Percentiles rank a stretch among this genome's conserved stretches.
Evolutionary conservation across 2,329 filamentous ascomycete genomes (phyloP).

Genomic region (Penicillium sp.): DNA sequence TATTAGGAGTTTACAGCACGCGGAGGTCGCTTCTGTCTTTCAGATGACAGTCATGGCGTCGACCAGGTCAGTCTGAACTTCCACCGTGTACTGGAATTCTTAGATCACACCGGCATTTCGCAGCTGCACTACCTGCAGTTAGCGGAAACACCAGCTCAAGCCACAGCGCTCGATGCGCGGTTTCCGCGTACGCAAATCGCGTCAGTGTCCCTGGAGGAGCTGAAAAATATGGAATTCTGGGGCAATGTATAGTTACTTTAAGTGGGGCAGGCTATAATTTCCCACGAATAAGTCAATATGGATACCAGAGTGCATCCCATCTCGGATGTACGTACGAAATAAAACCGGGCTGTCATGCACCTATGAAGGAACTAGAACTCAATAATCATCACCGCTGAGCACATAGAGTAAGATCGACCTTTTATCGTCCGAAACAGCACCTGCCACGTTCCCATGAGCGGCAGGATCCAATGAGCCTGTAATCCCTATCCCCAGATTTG

Average conservation of each 20-base stretch:
- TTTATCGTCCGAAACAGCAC: background rate
- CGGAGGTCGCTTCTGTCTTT: slow-evolving; percentile 82
- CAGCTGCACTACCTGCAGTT: slow-evolving; percentile 40
- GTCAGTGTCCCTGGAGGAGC: slow-evolving; percentile 33
- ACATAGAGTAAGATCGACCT: background rate
- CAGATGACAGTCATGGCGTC: slow-evolving; percentile 90
- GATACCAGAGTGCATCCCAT: background rate
- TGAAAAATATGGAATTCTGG: slow-evolving; percentile 38
- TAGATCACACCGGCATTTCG: slow-evolving; percentile 53
- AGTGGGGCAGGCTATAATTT: background rate
- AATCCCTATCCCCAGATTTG: background rate
- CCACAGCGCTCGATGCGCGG: slow-evolving; percentile 29
- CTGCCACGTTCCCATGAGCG: background rate
- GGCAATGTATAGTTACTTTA: background rate
- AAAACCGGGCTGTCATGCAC: background rate
- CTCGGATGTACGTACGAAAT: background rate
- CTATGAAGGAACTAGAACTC: background rate
- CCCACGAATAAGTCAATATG: background rate
- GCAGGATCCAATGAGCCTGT: background rate
- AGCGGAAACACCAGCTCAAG: slow-evolving; percentile 15
- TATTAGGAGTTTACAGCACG: slow-evolving; percentile 67
- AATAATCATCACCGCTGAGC: background rate
- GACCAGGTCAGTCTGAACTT: slow-evolving; percentile 89
- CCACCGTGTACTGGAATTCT: slow-evolving; percentile 65
- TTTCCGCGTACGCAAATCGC: slow-evolving; percentile 39